Percentiles rank a stretch among this genome's conserved stretches.
Conservation (phyloP, 495 filamentous ascomycete species). For the Cercophora sp. region DNA sequence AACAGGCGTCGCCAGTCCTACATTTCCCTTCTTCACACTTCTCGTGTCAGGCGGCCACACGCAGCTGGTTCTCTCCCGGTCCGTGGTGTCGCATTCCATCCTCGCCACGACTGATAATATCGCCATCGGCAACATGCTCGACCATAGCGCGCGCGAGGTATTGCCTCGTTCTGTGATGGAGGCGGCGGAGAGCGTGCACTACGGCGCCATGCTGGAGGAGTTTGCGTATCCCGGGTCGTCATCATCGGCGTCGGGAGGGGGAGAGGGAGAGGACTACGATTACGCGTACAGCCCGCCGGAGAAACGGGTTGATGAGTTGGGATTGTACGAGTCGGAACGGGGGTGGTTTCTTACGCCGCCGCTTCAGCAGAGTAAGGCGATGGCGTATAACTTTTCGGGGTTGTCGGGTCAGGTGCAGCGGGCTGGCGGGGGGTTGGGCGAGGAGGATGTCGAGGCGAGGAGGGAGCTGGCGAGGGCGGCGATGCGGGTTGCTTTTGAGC, state of each 20-base stretch:
- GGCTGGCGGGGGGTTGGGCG: conserved; percentile 48
- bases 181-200: conserved; percentile 55
- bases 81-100: conserved; percentile 60
- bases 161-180: conserved; percentile 53
- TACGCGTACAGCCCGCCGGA: conserved; percentile 55
- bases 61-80: conserved; percentile 68
- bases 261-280: conserved; percentile 19
- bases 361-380: conserved; percentile 18
- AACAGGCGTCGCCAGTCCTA: not conserved
- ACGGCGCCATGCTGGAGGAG: conserved; percentile 68
- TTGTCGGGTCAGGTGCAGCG: conserved; percentile 28
- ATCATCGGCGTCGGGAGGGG: conserved; percentile 11
- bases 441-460: conserved; percentile 49
- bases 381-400: conserved; percentile 39
- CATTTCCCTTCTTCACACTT: conserved; percentile 81
- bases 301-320: conserved; percentile 51
- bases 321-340: conserved; percentile 15
- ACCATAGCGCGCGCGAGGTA: conserved; percentile 76
- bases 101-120: conserved; percentile 69
- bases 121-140: conserved; percentile 78
- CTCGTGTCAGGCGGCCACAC: conserved; percentile 94
- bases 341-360: conserved; percentile 37
- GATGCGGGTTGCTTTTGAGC: conserved; percentile 84
- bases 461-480: conserved; percentile 60
- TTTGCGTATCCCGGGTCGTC: conserved; percentile 66